phyloP scores from a whole-genome alignment of 371 early-diverging fungal genomes.

The Mortierella polycephala region DNA sequence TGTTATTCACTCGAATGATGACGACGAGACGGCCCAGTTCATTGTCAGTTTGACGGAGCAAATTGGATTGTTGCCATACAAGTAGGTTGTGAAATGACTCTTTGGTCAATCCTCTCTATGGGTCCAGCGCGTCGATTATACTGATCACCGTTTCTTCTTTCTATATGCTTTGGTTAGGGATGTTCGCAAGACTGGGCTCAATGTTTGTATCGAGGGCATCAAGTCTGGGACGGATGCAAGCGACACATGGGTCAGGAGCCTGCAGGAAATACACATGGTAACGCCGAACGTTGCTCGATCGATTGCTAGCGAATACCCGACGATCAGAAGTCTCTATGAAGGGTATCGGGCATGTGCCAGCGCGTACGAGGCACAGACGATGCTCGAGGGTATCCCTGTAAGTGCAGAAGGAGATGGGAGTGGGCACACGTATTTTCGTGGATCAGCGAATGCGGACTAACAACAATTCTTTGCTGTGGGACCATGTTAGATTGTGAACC shows the following conservation, averaged over 20 bases:
- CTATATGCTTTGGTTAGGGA: background rate
- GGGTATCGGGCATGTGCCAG: slow-evolving; percentile 56
- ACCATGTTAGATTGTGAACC: slow-evolving; percentile 16
- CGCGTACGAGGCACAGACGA: slow-evolving; percentile 43
- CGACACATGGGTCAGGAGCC: slow-evolving; percentile 73
- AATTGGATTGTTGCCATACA: slow-evolving; percentile 68
- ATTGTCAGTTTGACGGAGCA: slow-evolving; percentile 68
- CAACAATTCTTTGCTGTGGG: background rate
- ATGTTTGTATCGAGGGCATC: slow-evolving; percentile 55
- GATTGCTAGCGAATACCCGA: slow-evolving; percentile 65
- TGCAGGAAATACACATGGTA: slow-evolving; percentile 74
- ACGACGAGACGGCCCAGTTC: slow-evolving; percentile 63
- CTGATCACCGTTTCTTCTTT: background rate
- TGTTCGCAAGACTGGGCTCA: slow-evolving; percentile 47
- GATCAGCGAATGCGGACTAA: background rate
- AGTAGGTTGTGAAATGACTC: slow-evolving; percentile 50
- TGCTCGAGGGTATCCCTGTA: slow-evolving; percentile 69
- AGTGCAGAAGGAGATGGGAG: background rate
- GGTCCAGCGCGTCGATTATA: background rate
- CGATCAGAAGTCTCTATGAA: slow-evolving; percentile 62
- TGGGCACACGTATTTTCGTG: background rate
- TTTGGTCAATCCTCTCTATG: background rate
- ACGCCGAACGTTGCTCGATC: slow-evolving; percentile 68
- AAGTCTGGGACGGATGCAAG: slow-evolving; percentile 60
- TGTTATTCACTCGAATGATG: slow-evolving; percentile 58